Evolutionary conservation across 140 eudicot species (phyloP).

Genomic region (Senecio squalidus): DNA sequence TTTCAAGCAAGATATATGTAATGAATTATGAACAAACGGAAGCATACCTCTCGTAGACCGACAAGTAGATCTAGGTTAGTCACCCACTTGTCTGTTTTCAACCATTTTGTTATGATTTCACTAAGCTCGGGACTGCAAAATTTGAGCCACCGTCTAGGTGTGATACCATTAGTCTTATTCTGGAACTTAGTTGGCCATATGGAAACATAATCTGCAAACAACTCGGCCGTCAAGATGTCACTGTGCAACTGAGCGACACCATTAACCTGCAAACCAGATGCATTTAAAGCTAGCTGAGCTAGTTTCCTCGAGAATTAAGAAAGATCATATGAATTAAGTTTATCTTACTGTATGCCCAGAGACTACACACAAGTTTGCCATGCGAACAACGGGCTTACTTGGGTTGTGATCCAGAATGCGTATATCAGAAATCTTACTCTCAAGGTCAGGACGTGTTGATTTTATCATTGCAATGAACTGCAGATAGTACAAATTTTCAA

Average conservation of each 20-base stretch:
- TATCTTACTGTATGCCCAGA: constrained; percentile 79
- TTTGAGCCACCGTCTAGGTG: constrained; percentile 97
- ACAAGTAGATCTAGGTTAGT: constrained; percentile 87
- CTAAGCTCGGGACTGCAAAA: constrained; percentile 99
- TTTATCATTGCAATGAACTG: constrained; percentile 78
- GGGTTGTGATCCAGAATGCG: constrained; percentile 85
- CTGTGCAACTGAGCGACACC: constrained; percentile 99
- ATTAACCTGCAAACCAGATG: constrained; percentile 97
- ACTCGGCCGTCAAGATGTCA: constrained; percentile 82
- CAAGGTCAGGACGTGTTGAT: constrained; percentile 81
- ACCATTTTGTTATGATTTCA: constrained; percentile 87
- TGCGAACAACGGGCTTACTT: constrained; percentile 89
- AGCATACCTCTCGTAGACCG: constrained; percentile 74
- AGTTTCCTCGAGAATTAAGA: not conserved
- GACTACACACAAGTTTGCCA: constrained; percentile 99
- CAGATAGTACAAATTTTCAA: constrained; percentile 4
- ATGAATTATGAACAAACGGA: not conserved
- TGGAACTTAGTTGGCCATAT: constrained; percentile 98
- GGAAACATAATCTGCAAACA: constrained; percentile 89
- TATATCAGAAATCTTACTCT: constrained; percentile 64
- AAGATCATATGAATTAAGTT: not conserved
- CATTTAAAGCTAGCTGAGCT: not conserved
- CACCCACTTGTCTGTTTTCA: constrained; percentile 97
- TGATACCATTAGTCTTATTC: constrained; percentile 96
- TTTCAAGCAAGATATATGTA: not conserved